Evolutionary conservation across 2,329 filamentous ascomycete species (phyloP).

Genomic region (Cryoendolithus antarcticus): DNA sequence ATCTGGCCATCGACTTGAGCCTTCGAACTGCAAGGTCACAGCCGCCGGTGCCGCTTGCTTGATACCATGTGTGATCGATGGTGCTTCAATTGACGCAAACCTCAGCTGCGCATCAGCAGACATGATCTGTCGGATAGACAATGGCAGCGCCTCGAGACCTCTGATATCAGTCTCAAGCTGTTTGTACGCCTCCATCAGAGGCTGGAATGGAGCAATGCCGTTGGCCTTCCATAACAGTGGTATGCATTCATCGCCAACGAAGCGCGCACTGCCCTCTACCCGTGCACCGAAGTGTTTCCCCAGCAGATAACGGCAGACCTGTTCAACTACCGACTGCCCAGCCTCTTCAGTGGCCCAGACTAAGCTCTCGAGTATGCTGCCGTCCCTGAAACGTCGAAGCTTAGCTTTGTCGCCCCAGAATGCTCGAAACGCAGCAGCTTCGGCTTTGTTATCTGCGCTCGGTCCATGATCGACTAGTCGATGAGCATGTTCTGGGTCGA

Average conservation of each 20-base stretch:
- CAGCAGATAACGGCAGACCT: slow-evolving; percentile 65
- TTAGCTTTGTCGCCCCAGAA: slow-evolving; percentile 96
- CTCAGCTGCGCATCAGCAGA: slow-evolving; percentile 61
- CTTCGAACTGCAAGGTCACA: slow-evolving; percentile 81
- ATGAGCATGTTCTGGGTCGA: slow-evolving; percentile 59
- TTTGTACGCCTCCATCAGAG: slow-evolving; percentile 56
- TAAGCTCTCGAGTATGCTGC: slow-evolving; percentile 82
- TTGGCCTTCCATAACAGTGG: slow-evolving; percentile 28
- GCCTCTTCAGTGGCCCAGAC: slow-evolving; percentile 60
- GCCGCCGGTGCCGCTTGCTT: slow-evolving; percentile 49
- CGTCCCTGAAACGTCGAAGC: slow-evolving; percentile 86
- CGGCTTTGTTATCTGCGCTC: slow-evolving; percentile 70
- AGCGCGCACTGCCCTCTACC: slow-evolving; percentile 32
- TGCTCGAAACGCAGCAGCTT: slow-evolving; percentile 66
- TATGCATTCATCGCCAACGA: slow-evolving; percentile 35
- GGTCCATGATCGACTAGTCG: slow-evolving; percentile 82
- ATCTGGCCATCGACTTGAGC: slow-evolving; percentile 86
- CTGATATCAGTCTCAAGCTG: slow-evolving; percentile 66
- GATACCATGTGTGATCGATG: slow-evolving; percentile 33
- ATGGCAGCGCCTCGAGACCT: slow-evolving; percentile 65
- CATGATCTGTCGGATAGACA: slow-evolving; percentile 72
- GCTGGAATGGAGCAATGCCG: slow-evolving; percentile 48
- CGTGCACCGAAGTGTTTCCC: slow-evolving; percentile 53
- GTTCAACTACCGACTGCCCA: slow-evolving; percentile 55
- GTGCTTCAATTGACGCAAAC: slow-evolving; percentile 52